Percentiles rank a stretch among this genome's conserved stretches.
phyloP scores from a whole-genome alignment of 345 rosid species.

The Limnanthes douglasii region DNA sequence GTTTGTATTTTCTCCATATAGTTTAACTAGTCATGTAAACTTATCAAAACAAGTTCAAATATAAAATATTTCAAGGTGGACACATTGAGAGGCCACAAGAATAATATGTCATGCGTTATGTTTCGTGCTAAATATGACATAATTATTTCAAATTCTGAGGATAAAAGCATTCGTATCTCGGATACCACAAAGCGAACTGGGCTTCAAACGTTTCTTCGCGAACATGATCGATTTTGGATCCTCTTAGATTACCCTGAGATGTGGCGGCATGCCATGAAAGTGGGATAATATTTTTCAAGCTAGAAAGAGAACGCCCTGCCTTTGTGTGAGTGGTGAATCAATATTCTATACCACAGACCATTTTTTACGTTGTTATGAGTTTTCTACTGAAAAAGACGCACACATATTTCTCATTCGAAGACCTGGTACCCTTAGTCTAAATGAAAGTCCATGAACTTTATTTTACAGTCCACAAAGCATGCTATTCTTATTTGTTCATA shows the following conservation, averaged over 20 bases:
- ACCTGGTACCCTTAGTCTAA: conserved; percentile 52
- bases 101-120: conserved; percentile 70
- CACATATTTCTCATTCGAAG: conserved; percentile 65
- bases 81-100: conserved; percentile 78
- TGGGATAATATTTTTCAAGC: conserved; percentile 74
- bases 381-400: conserved; percentile 49
- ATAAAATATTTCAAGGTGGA: conserved; percentile 88
- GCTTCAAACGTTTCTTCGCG: conserved; percentile 67
- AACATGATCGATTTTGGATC: conserved; percentile 78
- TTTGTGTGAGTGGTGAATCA: conserved; percentile 51
- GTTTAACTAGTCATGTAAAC: neutral
- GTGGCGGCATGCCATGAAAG: conserved; percentile 88
- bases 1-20: too few species aligned
- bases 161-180: conserved; percentile 74
- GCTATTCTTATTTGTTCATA: too few species aligned
- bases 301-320: conserved; percentile 79
- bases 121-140: conserved; percentile 71
- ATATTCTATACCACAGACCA: conserved; percentile 59
- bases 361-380: conserved; percentile 50
- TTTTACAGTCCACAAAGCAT: conserved; percentile 87
- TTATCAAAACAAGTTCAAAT: conserved; percentile 20
- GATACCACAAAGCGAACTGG: conserved; percentile 71
- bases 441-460: conserved; percentile 63
- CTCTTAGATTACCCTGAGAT: conserved; percentile 67
- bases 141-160: conserved; percentile 75